Conservation (phyloP, 1,139 yeast species). For the Fermentozyma sake region DNA sequence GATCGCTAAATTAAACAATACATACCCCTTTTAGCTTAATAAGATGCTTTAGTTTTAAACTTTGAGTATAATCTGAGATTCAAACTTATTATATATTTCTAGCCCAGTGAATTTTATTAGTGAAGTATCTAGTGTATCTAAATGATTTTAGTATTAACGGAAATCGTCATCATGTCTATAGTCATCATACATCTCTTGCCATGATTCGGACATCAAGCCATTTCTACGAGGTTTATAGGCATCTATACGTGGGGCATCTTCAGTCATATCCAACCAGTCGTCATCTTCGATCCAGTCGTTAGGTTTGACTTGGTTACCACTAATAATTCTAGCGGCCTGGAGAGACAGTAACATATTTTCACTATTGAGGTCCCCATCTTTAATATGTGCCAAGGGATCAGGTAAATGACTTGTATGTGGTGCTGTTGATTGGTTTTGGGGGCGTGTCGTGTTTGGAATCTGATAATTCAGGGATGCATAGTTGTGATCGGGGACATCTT, state of each 20-base stretch:
- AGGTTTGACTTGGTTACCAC: slow-evolving; percentile 39
- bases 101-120: too few relatives aligned
- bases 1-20: too few relatives aligned
- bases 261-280: slow-evolving; percentile 22
- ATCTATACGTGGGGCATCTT: too few relatives aligned
- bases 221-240: slow-evolving; percentile 7
- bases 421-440: slow-evolving; percentile 1
- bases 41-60: too few relatives aligned
- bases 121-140: too few relatives aligned
- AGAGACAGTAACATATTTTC: slow-evolving; percentile 27
- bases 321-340: slow-evolving; percentile 38
- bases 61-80: too few relatives aligned
- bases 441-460: slow-evolving; percentile 1
- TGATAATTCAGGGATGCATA: too few relatives aligned
- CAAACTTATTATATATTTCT: too few relatives aligned
- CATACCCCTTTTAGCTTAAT: too few relatives aligned
- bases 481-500: background rate
- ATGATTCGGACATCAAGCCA: slow-evolving; percentile 22
- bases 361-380: slow-evolving; percentile 31
- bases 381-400: slow-evolving; percentile 45
- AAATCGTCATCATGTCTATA: slow-evolving; percentile 39
- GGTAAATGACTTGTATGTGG: slow-evolving; percentile 27
- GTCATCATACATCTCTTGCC: slow-evolving; percentile 40
- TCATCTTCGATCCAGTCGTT: slow-evolving; percentile 36
- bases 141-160: too few relatives aligned